A percentile compares a stretch with the other conserved stretches of the same genome.
These are phyloP conservation scores for Pestalotiopsis sp. DNA, from an alignment of 2,329 filamentous ascomycete genomes.

Conservation along the genomic window DNA sequence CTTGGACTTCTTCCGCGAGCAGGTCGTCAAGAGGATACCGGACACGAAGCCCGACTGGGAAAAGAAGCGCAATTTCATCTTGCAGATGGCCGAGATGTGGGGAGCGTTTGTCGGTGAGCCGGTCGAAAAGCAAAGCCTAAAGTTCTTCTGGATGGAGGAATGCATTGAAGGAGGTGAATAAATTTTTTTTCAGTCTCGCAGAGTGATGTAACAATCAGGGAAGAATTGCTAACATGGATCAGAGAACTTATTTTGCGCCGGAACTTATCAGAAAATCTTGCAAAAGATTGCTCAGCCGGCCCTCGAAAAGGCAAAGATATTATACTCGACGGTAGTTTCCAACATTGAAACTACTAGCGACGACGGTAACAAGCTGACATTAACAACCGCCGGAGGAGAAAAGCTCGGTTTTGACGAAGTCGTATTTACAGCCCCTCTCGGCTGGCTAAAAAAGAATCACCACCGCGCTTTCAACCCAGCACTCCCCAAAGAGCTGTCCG, in stretches of 20 bases:
- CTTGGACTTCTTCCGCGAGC: conserved; percentile 53
- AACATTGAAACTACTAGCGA: conserved; percentile 39
- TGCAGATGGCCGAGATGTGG: conserved; percentile 65
- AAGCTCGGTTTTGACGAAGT: conserved; percentile 64
- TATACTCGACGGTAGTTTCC: conserved; percentile 48
- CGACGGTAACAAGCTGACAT: conserved; percentile 37
- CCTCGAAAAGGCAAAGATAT: conserved; percentile 55
- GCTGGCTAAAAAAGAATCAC: conserved; percentile 65
- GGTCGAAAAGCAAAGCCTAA: conserved; percentile 66
- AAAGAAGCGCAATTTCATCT: conserved; percentile 42
- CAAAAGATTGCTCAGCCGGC: conserved; percentile 59
- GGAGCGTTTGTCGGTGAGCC: conserved; percentile 71
- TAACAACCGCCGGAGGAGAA: conserved; percentile 48
- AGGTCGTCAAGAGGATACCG: conserved; percentile 47
- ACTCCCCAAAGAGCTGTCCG: conserved; percentile 56
- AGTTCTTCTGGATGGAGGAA: conserved; percentile 79
- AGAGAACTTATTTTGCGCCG: conserved; percentile 63
- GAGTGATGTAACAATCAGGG: neutral
- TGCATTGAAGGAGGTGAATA: conserved; percentile 66
- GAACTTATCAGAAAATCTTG: conserved; percentile 62
- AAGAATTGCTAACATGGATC: neutral
- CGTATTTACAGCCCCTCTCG: conserved; percentile 68
- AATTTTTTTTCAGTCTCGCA: conserved; percentile 26
- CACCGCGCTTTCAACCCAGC: conserved; percentile 57
- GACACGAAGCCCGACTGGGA: conserved; percentile 42